These are phyloP conservation scores for Myxozyma udenii DNA, from an alignment of 805 yeast genomes.

Conservation along the genomic window DNA sequence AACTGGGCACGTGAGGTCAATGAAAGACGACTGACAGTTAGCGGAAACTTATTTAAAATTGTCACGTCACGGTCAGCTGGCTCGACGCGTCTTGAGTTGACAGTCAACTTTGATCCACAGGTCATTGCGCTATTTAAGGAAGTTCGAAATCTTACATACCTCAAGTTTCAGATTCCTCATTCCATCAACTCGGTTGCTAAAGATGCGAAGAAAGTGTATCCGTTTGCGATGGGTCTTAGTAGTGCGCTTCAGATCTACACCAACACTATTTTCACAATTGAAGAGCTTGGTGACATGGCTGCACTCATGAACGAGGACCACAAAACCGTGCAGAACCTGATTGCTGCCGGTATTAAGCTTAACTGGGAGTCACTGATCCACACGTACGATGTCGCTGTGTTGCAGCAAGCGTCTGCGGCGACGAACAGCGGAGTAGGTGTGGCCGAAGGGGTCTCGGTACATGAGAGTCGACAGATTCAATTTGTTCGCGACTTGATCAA, in stretches of 20 bases:
- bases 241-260: constrained; percentile 51
- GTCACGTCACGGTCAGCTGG: constrained; percentile 33
- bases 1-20: constrained; percentile 49
- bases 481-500: constrained; percentile 39
- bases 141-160: constrained; percentile 47
- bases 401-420: constrained; percentile 23
- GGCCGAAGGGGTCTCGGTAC: not conserved
- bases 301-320: constrained; percentile 44
- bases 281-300: constrained; percentile 43
- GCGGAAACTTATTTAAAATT: constrained; percentile 45
- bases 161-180: constrained; percentile 60
- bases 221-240: constrained; percentile 52
- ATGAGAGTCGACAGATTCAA: constrained; percentile 19
- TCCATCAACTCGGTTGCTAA: constrained; percentile 48
- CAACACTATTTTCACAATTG: constrained; percentile 36
- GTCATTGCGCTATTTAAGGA: constrained; percentile 50
- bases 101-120: constrained; percentile 53
- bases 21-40: constrained; percentile 28
- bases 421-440: not conserved
- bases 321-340: constrained; percentile 36
- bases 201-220: constrained; percentile 52
- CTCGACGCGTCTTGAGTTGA: constrained; percentile 36
- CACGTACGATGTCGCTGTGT: constrained; percentile 46
- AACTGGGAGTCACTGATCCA: constrained; percentile 56
- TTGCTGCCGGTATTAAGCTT: constrained; percentile 41